phyloP scores from a whole-genome alignment of 441 rosid species.

The Euphorbia schlechtendalii region DNA sequence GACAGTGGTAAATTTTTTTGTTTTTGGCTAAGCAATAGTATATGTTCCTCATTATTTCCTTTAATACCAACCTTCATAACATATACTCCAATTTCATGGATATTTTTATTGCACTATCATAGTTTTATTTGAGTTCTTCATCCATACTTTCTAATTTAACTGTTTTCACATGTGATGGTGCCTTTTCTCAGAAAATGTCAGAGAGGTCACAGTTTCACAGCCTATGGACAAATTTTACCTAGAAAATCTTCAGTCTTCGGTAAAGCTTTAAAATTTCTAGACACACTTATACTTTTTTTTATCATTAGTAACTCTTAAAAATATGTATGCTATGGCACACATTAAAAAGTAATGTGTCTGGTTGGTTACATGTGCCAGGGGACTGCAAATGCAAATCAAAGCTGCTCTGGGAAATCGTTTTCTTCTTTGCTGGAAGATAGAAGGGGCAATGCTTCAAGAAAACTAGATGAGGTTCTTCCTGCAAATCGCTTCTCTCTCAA shows the following conservation, averaged over 20 bases:
- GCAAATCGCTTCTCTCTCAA: slow-evolving; percentile 65
- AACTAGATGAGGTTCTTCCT: slow-evolving; percentile 49
- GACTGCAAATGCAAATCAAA: slow-evolving; percentile 24
- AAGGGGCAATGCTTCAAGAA: slow-evolving; percentile 33
- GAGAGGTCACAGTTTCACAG: slow-evolving; percentile 26
- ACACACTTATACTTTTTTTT: slow-evolving; percentile 9
- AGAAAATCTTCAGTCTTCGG: slow-evolving; percentile 24
- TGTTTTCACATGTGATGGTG: slow-evolving; percentile 14
- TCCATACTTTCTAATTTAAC: background rate
- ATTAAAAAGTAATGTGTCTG: slow-evolving; percentile 7
- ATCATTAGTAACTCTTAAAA: background rate
- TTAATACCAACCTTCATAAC: background rate
- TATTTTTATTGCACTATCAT: background rate
- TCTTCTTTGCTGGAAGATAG: slow-evolving; percentile 39
- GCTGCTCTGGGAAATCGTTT: slow-evolving; percentile 19
- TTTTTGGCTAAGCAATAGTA: too few species aligned
- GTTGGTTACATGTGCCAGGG: slow-evolving; percentile 25
- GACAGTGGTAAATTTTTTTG: slow-evolving; percentile 33
- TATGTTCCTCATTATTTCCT: background rate
- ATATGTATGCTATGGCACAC: background rate
- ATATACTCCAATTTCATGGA: slow-evolving; percentile 3
- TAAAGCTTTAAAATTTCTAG: slow-evolving; percentile 16
- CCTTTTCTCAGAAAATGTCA: slow-evolving; percentile 38
- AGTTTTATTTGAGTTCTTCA: background rate
- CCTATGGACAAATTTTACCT: slow-evolving; percentile 23